Conservation (phyloP, 2,329 filamentous ascomycete species). For the Anisogramma anomala region DNA sequence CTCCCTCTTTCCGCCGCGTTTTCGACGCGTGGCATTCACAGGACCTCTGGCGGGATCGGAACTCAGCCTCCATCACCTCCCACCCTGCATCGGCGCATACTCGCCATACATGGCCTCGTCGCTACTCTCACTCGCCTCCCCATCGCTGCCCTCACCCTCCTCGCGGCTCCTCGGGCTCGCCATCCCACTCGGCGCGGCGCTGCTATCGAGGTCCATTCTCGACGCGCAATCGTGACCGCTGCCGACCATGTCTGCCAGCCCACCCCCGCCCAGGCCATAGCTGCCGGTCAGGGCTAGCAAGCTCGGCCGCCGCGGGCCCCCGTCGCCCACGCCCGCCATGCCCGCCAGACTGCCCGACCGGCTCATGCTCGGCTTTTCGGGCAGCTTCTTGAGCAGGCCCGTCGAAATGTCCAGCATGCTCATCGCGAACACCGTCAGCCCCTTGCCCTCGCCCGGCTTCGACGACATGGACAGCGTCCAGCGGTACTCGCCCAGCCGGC, state of each 20-base stretch:
- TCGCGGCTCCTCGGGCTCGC: slow-evolving; percentile 36
- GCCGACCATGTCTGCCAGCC: slow-evolving; percentile 2
- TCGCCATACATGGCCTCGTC: slow-evolving; percentile 43
- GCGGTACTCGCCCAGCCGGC: slow-evolving; percentile 74
- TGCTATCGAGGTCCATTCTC: slow-evolving; percentile 28
- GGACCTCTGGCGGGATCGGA: too few species aligned
- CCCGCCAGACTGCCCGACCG: slow-evolving; percentile 41
- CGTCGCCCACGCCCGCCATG: slow-evolving; percentile 33
- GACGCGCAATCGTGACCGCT: slow-evolving; percentile 17
- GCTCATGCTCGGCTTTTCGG: slow-evolving; percentile 58
- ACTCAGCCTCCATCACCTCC: slow-evolving; percentile 23
- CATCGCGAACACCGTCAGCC: slow-evolving; percentile 60
- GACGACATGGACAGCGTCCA: slow-evolving; percentile 87
- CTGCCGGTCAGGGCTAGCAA: slow-evolving; percentile 26
- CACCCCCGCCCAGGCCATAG: slow-evolving; percentile 13
- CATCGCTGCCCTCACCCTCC: slow-evolving; percentile 19
- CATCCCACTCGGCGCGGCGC: slow-evolving; percentile 33
- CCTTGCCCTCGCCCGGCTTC: slow-evolving; percentile 51
- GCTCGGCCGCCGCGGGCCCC: slow-evolving; percentile 24
- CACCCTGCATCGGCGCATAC: slow-evolving; percentile 24
- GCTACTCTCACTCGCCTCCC: slow-evolving; percentile 33
- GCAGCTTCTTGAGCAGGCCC: slow-evolving; percentile 55
- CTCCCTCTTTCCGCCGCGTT: background rate
- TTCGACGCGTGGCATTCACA: too few species aligned
- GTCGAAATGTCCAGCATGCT: slow-evolving; percentile 65